Evolutionary conservation across 345 rosid species (phyloP), one percentile per base, ranked within the genome.

Genomic region (Eucalyptus regnans): DNA sequence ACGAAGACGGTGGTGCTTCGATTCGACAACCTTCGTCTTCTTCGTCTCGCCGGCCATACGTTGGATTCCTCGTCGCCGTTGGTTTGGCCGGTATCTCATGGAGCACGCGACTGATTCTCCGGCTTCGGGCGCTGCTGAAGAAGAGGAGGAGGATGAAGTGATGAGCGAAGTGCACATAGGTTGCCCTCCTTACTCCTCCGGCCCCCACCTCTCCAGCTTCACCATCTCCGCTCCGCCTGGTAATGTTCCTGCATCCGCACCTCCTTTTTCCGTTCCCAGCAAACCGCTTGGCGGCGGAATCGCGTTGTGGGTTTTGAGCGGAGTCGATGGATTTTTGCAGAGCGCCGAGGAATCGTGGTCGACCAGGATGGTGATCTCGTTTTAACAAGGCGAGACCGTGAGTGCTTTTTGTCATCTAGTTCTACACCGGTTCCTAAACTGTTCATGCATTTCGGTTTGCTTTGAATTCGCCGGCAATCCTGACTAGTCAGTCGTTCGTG

Each of bases 341-440:
- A 46, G 71, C 89, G 60, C 41, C 91, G 85, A 87, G 86, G 37
- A 41, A 60, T 93, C 31, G n/a, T 54, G 64, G 51, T 95, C 76
- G 99, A 96, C 62, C 92, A 94, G 92, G 99, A 97, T 90, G 99
- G 99, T 33, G 99, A 97, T 87, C 99, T 96, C 90, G 91, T 96
- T 52, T 89, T 96, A 14, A 92, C 97, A 50, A 93, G 98, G 91
- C 96, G 98, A 87, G 84, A 89, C 51, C 27, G 96, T 95, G 89
- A 90, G 94, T 86, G 23, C 46, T 66, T 43, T 68, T 17, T 0
- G 3, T 43, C 0, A 9, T 31, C 37, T 44, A 23, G 51, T 33
- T 60, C 29, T 27, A 5, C 4, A 84, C 22, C 14, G 29, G 0
- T 87, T 18, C 33, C 41, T 12, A 8, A 18, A 76, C 66, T 51